Conservation (phyloP, 2,329 filamentous ascomycete species). For the Nothophaeocryptopus gaeumannii region DNA sequence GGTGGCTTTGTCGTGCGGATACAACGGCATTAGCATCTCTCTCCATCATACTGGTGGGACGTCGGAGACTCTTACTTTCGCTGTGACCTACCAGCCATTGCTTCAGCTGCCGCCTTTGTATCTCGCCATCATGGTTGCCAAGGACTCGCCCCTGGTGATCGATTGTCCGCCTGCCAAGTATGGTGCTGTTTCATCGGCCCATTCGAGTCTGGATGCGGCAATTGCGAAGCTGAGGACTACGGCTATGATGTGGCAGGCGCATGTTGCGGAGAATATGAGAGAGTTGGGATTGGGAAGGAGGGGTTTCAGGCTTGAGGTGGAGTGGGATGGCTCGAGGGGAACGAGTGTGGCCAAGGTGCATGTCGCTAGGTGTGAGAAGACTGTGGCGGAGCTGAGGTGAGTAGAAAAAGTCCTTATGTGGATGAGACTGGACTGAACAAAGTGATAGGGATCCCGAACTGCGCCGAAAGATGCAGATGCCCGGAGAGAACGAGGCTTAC, state of each 20-base stretch:
- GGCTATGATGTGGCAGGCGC: constrained; percentile 38
- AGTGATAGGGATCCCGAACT: constrained; percentile 10
- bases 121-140: constrained; percentile 34
- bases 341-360: constrained; percentile 30
- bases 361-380: constrained; percentile 29
- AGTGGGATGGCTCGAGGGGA: constrained; percentile 23
- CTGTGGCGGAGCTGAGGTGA: constrained; percentile 26
- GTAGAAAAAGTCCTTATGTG: too few relatives aligned
- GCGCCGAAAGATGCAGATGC: constrained; percentile 28
- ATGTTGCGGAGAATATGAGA: constrained; percentile 35
- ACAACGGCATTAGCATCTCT: constrained; percentile 24
- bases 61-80: constrained; percentile 11
- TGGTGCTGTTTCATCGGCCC: constrained; percentile 28
- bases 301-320: constrained; percentile 35
- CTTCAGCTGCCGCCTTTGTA: constrained; percentile 35
- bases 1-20: constrained; percentile 32
- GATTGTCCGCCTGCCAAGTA: constrained; percentile 33
- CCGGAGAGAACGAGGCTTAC: constrained; percentile 16
- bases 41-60: constrained; percentile 25
- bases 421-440: too few relatives aligned
- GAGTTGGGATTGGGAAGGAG: constrained; percentile 29
- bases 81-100: constrained; percentile 32
- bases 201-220: constrained; percentile 32
- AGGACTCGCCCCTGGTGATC: constrained; percentile 34
- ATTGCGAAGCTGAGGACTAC: constrained; percentile 36